Percentiles rank a stretch among this genome's conserved stretches.
Evolutionary conservation across 139 green algal genomes (phyloP).

Genomic region (Raphidocelis subcapitata): DNA sequence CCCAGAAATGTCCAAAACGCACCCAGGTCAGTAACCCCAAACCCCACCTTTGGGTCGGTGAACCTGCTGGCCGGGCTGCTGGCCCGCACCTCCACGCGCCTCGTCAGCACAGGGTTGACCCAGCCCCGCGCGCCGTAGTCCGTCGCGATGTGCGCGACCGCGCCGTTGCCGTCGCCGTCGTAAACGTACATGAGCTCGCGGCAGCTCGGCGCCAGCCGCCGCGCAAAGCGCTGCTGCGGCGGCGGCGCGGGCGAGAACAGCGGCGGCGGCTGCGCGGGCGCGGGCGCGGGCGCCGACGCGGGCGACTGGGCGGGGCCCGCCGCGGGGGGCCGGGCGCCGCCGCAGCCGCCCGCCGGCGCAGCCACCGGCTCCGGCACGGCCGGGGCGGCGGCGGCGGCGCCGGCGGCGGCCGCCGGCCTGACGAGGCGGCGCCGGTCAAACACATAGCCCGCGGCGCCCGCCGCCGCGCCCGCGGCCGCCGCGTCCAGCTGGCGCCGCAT

Average conservation of each 20-base stretch:
- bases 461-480: background rate
- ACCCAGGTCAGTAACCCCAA: background rate
- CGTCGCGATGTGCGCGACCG: slow-evolving; percentile 53
- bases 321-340: background rate
- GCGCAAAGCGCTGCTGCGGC: slow-evolving; percentile 11
- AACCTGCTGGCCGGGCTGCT: slow-evolving; percentile 58
- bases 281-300: background rate
- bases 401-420: background rate
- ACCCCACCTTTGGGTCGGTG: slow-evolving; percentile 60
- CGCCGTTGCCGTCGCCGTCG: slow-evolving; percentile 77
- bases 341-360: background rate
- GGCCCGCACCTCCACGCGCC: slow-evolving; percentile 55
- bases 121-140: slow-evolving; percentile 58
- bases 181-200: slow-evolving; percentile 74
- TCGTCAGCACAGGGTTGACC: slow-evolving; percentile 74
- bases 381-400: background rate
- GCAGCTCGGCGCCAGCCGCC: slow-evolving; percentile 32
- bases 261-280: slow-evolving; percentile 3
- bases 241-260: background rate
- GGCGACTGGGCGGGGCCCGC: background rate
- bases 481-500: slow-evolving; percentile 1
- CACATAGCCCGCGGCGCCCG: background rate
- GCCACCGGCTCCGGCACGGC: background rate
- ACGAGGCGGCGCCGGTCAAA: slow-evolving; percentile 16
- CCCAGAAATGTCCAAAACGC: no score